Evolutionary conservation across 805 yeast genomes (phyloP), one percentile per base, ranked within the genome.

Genomic region (Candida maesae): DNA sequence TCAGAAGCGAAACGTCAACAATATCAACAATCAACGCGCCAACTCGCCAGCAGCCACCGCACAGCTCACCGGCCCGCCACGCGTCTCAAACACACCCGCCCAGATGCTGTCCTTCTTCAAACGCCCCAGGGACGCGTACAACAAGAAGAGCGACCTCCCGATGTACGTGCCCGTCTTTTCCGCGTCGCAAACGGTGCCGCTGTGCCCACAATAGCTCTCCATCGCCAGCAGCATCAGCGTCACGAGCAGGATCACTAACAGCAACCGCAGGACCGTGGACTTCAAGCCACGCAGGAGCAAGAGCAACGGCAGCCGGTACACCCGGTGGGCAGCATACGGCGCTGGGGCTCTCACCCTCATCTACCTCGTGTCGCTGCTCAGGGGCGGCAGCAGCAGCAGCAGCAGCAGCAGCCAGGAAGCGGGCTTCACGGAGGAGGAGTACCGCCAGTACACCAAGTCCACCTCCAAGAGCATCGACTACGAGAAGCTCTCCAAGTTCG

Each of bases 81-180:
- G n/a, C 28, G n/a, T 15, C 8, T 13, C 9, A 28, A 28, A n/a
- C 17, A 12, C 31, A 16, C 31, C n/a, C 19, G 9, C 8, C 8
- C n/a, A 28, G 18, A 44, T 49, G 53, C 39, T 52, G 31, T 35
- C 36, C 8, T 13, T 31, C 11, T 29, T 44, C 19, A 33, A 43
- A 21, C 50, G 45, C 2, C 32, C 35, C 23, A 45, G 49, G 35
- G 64, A 64, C 44, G 56, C 62, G 36, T 62, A 58, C 39, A 67
- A 68, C 37, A 70, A 68, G 60, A 71, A 67, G 59, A 54, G 68
- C 24, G 79, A 71, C 45, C 67, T 75, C 43, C 81, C 80, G 35
- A 56, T 71, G 69, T 65, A 50, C 49, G 69, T 63, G 13, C 8
- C 14, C 9, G 17, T 6, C 13, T 31, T 13, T 10, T 18, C 14